Conservation (phyloP, 768 basidiomycete species). For the Naganishia friedmannii region DNA sequence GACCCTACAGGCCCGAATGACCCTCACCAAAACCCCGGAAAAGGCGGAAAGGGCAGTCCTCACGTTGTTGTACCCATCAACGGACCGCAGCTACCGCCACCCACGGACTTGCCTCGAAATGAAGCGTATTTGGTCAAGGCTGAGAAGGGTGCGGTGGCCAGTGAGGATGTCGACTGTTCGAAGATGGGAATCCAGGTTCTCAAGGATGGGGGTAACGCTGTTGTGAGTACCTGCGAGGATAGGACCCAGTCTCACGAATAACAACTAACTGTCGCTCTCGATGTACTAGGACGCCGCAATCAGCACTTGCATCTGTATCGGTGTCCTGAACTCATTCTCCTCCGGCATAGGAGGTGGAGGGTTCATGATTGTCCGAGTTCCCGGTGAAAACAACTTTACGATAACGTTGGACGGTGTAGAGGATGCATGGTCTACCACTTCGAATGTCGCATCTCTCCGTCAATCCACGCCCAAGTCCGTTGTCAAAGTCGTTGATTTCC, state of each 20-base stretch:
- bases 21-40: constrained; percentile 17
- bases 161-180: constrained; percentile 82
- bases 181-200: constrained; percentile 73
- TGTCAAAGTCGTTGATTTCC: constrained; percentile 67
- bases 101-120: constrained; percentile 55
- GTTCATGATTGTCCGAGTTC: constrained; percentile 46
- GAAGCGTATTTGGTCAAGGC: constrained; percentile 64
- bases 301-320: constrained; percentile 69
- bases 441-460: not conserved
- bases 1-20: constrained; percentile 7
- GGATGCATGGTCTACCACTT: constrained; percentile 62
- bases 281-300: constrained; percentile 66
- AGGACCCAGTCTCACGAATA: too few relatives aligned
- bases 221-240: constrained; percentile 45
- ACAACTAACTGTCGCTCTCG: not conserved
- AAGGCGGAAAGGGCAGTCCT: constrained; percentile 20
- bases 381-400: constrained; percentile 3
- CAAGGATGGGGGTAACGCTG: constrained; percentile 78
- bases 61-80: constrained; percentile 29
- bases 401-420: constrained; percentile 73
- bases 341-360: constrained; percentile 54
- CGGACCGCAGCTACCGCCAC: constrained; percentile 30
- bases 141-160: constrained; percentile 77
- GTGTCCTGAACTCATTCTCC: constrained; percentile 79
- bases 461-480: constrained; percentile 54